phyloP scores from a whole-genome alignment of 371 early-diverging fungal species.

The Paraphysoderma sedebokerense region DNA sequence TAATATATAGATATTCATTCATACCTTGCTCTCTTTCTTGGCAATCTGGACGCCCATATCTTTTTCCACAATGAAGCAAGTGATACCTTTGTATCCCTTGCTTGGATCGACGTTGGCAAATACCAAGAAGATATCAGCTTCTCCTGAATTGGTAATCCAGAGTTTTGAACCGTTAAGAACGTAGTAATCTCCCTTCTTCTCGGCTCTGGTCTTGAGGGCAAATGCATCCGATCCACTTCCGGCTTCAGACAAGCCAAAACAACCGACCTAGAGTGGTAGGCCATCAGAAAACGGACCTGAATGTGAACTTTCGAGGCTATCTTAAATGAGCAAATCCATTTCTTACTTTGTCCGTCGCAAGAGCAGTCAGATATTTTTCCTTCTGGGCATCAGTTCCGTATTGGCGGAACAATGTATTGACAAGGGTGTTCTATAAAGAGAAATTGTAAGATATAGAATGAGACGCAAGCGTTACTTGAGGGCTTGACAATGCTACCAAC shows the following conservation, averaged over 20 bases:
- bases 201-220: conserved; percentile 82
- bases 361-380: conserved; percentile 61
- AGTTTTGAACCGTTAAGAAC: conserved; percentile 83
- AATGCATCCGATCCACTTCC: conserved; percentile 92
- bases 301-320: no score
- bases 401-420: conserved; percentile 83
- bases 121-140: conserved; percentile 90
- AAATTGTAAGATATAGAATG: not conserved
- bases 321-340: not conserved
- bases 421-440: conserved; percentile 61
- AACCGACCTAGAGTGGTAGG: conserved; percentile 43
- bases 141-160: conserved; percentile 78
- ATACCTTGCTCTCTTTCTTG: conserved; percentile 89
- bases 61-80: conserved; percentile 91
- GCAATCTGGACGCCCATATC: conserved; percentile 83
- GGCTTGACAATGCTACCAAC: conserved; percentile 10
- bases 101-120: conserved; percentile 92
- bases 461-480: not conserved
- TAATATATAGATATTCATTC: not conserved
- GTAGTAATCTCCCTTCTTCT: conserved; percentile 78
- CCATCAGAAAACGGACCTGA: not conserved
- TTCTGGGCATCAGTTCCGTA: conserved; percentile 59
- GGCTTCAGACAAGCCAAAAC: conserved; percentile 89
- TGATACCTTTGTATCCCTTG: conserved; percentile 95
- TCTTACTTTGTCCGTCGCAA: conserved; percentile 52